Evolutionary conservation across 306 rosid genomes (phyloP), one percentile per base, ranked within the genome.

Genomic region (Glycine latifolia): DNA sequence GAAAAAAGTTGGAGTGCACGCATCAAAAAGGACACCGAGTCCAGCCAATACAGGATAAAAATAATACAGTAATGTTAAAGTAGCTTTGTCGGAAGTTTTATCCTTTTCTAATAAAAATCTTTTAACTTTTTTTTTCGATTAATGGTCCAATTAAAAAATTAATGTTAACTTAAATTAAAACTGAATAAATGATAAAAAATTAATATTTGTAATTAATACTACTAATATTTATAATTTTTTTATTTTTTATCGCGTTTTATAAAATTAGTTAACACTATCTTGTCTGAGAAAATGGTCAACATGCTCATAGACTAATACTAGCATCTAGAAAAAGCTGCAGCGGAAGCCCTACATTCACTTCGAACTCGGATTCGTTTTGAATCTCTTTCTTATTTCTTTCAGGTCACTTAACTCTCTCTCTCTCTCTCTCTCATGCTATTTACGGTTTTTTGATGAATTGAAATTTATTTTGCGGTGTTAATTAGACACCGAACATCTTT

Each of bases 371-470:
- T 70, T 69, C n/a, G 54, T 71, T 31, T 76, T 41, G 3, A 44
- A 39, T 11, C 87, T 65, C 76, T 53, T 53, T 48, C 35, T 83
- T 73, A 53, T 73, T 17, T 56, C 10, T 67, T 49, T 10, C 87
- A 71, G 89, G 89, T 86, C 10, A 78, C 12, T 65, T 20, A 20
- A 20, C 73, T 79, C 72, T 61, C 12, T 65, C 73, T 79, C 72
- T 61, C 66, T 55, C 54, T 74, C 81, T 71, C 46, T 84, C 62
- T 41, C 48, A 20, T 20, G 20, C 13, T 50, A 6, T 20, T 11
- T 48, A 70, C 1, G 46, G 11, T 71, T 71, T 49, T 31, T 26
- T 12, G 49, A 70, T 20, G 48, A 26, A 31, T 17, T 49, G 26
- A 26, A 49, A 5, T 26, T 71, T 7, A 6, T 7, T 2, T 49